Conservation (phyloP, 306 rosid genomes). For the Casuarina cunninghamiana region DNA sequence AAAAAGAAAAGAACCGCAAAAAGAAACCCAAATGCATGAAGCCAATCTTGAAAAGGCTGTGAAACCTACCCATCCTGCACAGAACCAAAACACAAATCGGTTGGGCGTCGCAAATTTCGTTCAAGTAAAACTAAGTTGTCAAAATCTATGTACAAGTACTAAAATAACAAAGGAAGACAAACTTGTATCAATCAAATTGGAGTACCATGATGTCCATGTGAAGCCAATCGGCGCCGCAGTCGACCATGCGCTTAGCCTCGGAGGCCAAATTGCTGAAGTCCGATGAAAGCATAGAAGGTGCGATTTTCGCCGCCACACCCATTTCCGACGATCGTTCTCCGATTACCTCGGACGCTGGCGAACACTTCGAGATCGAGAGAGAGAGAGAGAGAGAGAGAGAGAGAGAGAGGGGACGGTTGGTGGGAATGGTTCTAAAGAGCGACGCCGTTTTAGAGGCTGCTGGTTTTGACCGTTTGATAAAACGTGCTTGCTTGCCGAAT, state of each 20-base stretch:
- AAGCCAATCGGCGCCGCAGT: slow-evolving; percentile 95
- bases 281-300: slow-evolving; percentile 96
- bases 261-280: slow-evolving; percentile 96
- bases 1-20: slow-evolving; percentile 19
- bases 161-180: not conserved
- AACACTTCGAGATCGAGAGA: not conserved
- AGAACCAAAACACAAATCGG: slow-evolving; percentile 30
- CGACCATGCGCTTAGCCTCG: slow-evolving; percentile 78
- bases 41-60: slow-evolving; percentile 31
- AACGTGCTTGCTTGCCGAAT: not conserved
- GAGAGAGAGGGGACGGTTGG: not conserved
- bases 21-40: slow-evolving; percentile 33
- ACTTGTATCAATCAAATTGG: too few species aligned
- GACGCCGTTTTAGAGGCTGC: not conserved
- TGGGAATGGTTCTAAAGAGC: not conserved
- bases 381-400: not conserved
- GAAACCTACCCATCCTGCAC: slow-evolving; percentile 95
- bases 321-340: slow-evolving; percentile 19
- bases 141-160: not conserved
- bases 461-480: not conserved
- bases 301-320: slow-evolving; percentile 76
- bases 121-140: not conserved
- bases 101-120: not conserved
- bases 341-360: not conserved
- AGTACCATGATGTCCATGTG: slow-evolving; percentile 98